Evolutionary conservation across 2,329 filamentous ascomycete species (phyloP).

Genomic region (Harringtonia aguacate): DNA sequence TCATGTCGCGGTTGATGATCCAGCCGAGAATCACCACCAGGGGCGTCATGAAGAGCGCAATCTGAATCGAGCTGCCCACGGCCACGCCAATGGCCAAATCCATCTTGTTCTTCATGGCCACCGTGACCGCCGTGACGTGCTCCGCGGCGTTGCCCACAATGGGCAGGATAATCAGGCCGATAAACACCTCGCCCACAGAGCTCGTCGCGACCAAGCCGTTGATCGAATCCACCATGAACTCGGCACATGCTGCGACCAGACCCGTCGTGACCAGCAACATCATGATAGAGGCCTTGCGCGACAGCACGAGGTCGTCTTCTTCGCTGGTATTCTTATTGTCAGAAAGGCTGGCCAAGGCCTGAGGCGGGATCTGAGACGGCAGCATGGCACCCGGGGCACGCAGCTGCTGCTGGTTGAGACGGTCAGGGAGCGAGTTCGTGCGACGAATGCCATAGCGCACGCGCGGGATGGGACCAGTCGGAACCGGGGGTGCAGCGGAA

Average conservation of each 20-base stretch:
- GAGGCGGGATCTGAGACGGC: slow-evolving; percentile 33
- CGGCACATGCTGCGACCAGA: slow-evolving; percentile 57
- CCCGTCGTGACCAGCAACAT: slow-evolving; percentile 53
- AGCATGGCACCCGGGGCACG: slow-evolving; percentile 40
- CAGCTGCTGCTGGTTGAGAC: slow-evolving; percentile 39
- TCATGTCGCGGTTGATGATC: slow-evolving; percentile 58
- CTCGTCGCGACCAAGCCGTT: slow-evolving; percentile 47
- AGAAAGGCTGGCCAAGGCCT: slow-evolving; percentile 19
- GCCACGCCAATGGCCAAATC: slow-evolving; percentile 64
- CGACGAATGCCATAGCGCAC: slow-evolving; percentile 57
- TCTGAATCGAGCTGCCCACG: slow-evolving; percentile 61
- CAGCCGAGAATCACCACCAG: slow-evolving; percentile 63
- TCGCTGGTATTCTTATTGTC: slow-evolving; percentile 13
- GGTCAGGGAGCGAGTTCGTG: slow-evolving; percentile 64
- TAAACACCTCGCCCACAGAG: slow-evolving; percentile 53
- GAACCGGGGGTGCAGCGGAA: slow-evolving; percentile 13
- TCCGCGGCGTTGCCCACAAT: slow-evolving; percentile 67
- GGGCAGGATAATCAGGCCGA: slow-evolving; percentile 61
- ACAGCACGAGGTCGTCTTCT: slow-evolving; percentile 30
- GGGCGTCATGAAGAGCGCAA: slow-evolving; percentile 60
- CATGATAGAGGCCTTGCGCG: slow-evolving; percentile 46
- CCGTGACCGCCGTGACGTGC: slow-evolving; percentile 60
- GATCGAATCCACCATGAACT: slow-evolving; percentile 60
- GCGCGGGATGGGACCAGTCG: slow-evolving; percentile 39
- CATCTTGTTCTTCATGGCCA: slow-evolving; percentile 68